Base-by-base conservation (phyloP, 306 rosid genomes). In the Gleditsia sinensis region DNA sequence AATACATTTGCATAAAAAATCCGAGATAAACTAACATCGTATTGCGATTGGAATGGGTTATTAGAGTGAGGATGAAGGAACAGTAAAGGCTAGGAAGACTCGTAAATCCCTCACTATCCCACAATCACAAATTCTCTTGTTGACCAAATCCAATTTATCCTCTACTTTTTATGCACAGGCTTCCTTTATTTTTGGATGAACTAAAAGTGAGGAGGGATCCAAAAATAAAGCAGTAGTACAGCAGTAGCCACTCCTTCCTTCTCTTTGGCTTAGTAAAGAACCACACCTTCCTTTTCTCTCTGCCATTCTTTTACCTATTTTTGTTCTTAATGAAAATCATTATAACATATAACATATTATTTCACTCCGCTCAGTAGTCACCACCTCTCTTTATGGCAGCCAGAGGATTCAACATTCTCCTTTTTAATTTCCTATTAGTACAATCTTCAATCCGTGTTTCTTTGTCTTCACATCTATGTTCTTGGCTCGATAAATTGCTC, bases 81-180 rank as follows among this genome's bases (percentile, higher is more conserved):
- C 77, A 75, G 78, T 67, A 79, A 75, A 80, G 84, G 82, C 80
- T 68, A 55, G 14, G 30, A 80, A 72, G 60, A 76, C 77, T 75
- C 69, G 27, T 70, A 63, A 34, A 3, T 39, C 28, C 64, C 54
- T 70, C 51, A 40, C 66, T 64, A 45, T 23, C 37, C 54, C 64
- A 81, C 32, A 20, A 24, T 64, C 58, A 53, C 50, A 33, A 69
- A 13, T 63, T 23, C 65, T 37, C 63, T 33, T 36, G 28, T 78
- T 74, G 85, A 86, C 87, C 63, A 62, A 72, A 71, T 86, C 90
- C 67, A 83, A 61, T 32, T 17, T 43, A 48, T 49, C 48, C 20
- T 70, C 36, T 48, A 20, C 23, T 8, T 25, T 75, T 59, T 21
- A 1, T 10, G 30, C 57, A 65, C 72, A 72, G 58, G 28, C 67